Evolutionary conservation across 441 rosid genomes (phyloP), one percentile per base, ranked within the genome.

Genomic region (Gossypium schwendimanii): DNA sequence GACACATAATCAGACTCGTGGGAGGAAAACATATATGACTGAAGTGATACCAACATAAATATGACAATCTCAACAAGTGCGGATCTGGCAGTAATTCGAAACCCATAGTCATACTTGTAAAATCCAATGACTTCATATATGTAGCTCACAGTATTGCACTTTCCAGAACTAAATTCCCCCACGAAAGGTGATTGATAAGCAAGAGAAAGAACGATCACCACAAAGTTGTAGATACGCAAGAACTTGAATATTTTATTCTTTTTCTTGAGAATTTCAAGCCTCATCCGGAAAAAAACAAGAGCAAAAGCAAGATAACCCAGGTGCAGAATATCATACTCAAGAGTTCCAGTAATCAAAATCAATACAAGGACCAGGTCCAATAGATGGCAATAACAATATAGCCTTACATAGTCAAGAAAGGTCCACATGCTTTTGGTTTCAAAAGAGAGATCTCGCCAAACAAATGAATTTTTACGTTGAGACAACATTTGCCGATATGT

Each of bases 361-460:
- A 89, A 84, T 80, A 89, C 89, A 69, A 96, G 97, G 76, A 93
- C 98, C 71, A 91, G 90, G 87, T 96, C 99, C 85, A 93, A 76
- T 39, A 92, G 87, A 88, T 93, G 98, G 73, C 96, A 90, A 73
- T 89, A 93, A 76, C 97, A 91, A 84, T 90, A 89, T 77, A 88
- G 92, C 85, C 93, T 91, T 75, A 96, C 69, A 78, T 90, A 93
- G 84, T 96, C 98, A 45, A 96, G 89, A 87, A 92, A 81, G 50
- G 99, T 96, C 98, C 97, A 96, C 98, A 96, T 85, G 93, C 97
- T 87, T 85, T 96, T 96, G 63, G 93, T 96, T 83, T 96, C 97
- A 73, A 96, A 93, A 23, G 97, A 92, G 68, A 93, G 93, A 82
- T 92, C 97, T 82, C 91, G 89, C 98, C 94, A 95, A 71, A 90